These are phyloP conservation scores for Leucocoprinus leucothites DNA, from an alignment of 768 basidiomycete genomes.

Conservation along the genomic window DNA sequence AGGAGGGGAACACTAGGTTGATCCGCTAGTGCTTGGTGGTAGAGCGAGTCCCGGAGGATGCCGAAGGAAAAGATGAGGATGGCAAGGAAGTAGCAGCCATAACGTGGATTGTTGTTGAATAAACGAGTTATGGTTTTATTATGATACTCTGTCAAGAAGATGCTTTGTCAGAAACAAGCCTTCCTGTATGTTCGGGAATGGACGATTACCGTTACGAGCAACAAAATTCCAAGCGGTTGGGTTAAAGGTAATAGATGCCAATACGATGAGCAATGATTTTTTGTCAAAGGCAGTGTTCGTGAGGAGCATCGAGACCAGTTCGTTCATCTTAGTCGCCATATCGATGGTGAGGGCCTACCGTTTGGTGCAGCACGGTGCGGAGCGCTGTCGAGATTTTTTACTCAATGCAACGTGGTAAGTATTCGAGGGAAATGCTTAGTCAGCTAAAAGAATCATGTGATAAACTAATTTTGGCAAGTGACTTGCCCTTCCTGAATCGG, in stretches of 20 bases:
- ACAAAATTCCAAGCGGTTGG: conserved; percentile 96
- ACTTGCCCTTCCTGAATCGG: neutral
- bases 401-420: neutral
- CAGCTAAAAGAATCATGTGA: neutral
- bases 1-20: conserved; percentile 73
- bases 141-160: conserved; percentile 46
- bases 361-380: neutral
- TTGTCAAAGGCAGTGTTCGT: conserved; percentile 56
- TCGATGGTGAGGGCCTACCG: neutral
- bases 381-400: neutral
- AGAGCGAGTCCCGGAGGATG: conserved; percentile 84
- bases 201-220: conserved; percentile 76
- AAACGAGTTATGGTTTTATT: conserved; percentile 86
- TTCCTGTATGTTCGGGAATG: neutral
- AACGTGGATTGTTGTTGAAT: conserved; percentile 67
- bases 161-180: neutral
- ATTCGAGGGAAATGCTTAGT: neutral
- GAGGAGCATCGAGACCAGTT: conserved; percentile 10
- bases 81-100: conserved; percentile 88
- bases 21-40: conserved; percentile 61
- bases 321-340: conserved; percentile 4
- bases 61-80: conserved; percentile 82
- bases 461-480: neutral
- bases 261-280: conserved; percentile 58
- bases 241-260: conserved; percentile 83